Base-by-base conservation (phyloP, 495 filamentous ascomycete genomes). In the Aspergillus heteromorphus region DNA sequence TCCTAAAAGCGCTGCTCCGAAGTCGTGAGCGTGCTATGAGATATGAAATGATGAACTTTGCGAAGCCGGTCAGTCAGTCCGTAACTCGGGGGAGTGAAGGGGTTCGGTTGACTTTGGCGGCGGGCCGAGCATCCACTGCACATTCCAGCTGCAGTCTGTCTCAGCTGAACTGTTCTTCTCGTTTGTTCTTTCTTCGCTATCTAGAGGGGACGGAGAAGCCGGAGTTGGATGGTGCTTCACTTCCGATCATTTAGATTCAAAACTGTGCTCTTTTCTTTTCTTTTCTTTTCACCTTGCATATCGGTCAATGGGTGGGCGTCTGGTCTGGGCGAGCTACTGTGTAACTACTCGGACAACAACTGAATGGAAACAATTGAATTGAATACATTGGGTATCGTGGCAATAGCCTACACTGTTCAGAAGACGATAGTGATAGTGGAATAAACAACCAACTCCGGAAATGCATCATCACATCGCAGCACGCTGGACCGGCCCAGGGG, bases 391-490 rank as follows among this genome's bases (percentile, higher is more conserved):
- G 61, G 61, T 61, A 64, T 64, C 55, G 45, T 29, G 45, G 25
- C 42, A 20, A 47, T 20, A 45, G 29, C 19, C 27, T 49, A 29
- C 16, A 50, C 36, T 25, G 40, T 36, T 45, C 49, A 45, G n/a
- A n/a, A n/a, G n/a, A n/a, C n/a, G n/a, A n/a, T n/a, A n/a, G n/a
- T n/a, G n/a, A n/a, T n/a, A n/a, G n/a, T n/a, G n/a, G n/a, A n/a
- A n/a, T n/a, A n/a, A 53, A 27, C 40, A 36, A 27, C 49, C 50
- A 58, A 60, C 61, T 64, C 57, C 57, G 41, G 53, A 60, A 57
- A 64, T 60, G 57, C 61, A 42, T 43, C 57, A 62, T 64, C 25
- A 61, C n/a, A n/a, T n/a, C n/a, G n/a, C n/a, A n/a, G 60, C 60
- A 56, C 50, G 27, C 42, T 42, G 45, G 20, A 10, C 42, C 16